Conservation (phyloP, 768 basidiomycete genomes). For the Tylopilus plumbeoviolaceoides region DNA sequence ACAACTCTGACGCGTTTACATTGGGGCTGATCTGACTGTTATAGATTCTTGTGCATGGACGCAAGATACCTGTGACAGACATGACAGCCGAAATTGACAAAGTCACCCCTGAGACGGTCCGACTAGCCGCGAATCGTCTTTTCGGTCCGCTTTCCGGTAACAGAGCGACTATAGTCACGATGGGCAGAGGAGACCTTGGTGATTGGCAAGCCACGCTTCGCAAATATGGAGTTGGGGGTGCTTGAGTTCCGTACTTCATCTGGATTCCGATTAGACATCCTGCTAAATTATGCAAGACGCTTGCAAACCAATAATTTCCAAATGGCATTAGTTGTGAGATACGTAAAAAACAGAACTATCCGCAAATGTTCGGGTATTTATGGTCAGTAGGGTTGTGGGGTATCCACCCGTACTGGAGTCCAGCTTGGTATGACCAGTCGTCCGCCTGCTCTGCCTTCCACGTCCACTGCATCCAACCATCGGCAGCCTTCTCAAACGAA, state of each 20-base stretch:
- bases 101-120: slow-evolving; percentile 66
- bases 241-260: slow-evolving; percentile 4
- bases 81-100: slow-evolving; percentile 86
- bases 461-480: slow-evolving; percentile 79
- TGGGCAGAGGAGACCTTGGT: slow-evolving; percentile 78
- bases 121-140: slow-evolving; percentile 69
- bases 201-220: slow-evolving; percentile 58
- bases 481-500: slow-evolving; percentile 57
- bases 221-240: slow-evolving; percentile 62
- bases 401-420: slow-evolving; percentile 80
- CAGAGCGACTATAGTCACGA: slow-evolving; percentile 75
- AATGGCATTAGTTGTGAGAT: background rate
- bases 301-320: slow-evolving; percentile 1
- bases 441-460: slow-evolving; percentile 83
- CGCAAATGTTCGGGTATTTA: slow-evolving; percentile 62
- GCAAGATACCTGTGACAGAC: slow-evolving; percentile 82
- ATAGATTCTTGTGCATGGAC: slow-evolving; percentile 79
- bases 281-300: background rate
- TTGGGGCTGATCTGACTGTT: slow-evolving; percentile 2
- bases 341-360: slow-evolving; percentile 16
- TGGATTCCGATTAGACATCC: background rate
- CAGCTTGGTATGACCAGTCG: slow-evolving; percentile 89
- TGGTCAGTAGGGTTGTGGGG: slow-evolving; percentile 52
- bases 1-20: background rate
- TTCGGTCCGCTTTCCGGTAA: slow-evolving; percentile 62